A percentile compares a stretch with the other conserved stretches of the same genome.
phyloP scores from a whole-genome alignment of 495 filamentous ascomycete genomes.

The Cercophora sp. region DNA sequence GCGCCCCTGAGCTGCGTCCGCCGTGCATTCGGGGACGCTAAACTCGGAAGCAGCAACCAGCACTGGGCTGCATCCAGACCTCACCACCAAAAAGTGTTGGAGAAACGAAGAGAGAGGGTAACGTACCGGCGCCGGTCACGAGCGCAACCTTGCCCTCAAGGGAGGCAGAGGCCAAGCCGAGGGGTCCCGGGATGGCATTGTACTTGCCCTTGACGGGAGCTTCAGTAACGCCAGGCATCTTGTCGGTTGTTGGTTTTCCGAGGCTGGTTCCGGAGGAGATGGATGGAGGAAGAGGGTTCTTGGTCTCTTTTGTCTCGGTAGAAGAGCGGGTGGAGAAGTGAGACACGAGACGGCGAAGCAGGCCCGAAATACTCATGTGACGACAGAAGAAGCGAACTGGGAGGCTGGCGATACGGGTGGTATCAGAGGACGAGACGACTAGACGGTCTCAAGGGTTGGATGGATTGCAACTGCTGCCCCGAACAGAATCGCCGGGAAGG shows the following conservation, averaged over 20 bases:
- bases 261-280: constrained; percentile 16
- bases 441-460: neutral
- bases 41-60: no score
- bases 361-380: constrained; percentile 22
- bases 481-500: no score
- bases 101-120: neutral
- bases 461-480: no score
- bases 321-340: constrained; percentile 20
- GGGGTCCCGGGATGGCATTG: constrained; percentile 44
- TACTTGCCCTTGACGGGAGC: constrained; percentile 28
- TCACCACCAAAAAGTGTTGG: neutral
- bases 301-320: constrained; percentile 20
- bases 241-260: constrained; percentile 18
- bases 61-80: no score
- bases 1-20: no score
- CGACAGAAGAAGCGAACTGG: no score
- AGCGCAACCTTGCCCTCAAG: constrained; percentile 50
- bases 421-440: constrained; percentile 1
- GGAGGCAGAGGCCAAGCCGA: constrained; percentile 46
- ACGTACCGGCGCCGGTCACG: constrained; percentile 45
- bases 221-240: constrained; percentile 36
- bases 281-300: constrained; percentile 7
- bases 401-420: constrained; percentile 2
- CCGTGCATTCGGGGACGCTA: no score
- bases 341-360: constrained; percentile 28